Base-by-base conservation (phyloP, 345 rosid species). In the Gossypium raimondii region DNA sequence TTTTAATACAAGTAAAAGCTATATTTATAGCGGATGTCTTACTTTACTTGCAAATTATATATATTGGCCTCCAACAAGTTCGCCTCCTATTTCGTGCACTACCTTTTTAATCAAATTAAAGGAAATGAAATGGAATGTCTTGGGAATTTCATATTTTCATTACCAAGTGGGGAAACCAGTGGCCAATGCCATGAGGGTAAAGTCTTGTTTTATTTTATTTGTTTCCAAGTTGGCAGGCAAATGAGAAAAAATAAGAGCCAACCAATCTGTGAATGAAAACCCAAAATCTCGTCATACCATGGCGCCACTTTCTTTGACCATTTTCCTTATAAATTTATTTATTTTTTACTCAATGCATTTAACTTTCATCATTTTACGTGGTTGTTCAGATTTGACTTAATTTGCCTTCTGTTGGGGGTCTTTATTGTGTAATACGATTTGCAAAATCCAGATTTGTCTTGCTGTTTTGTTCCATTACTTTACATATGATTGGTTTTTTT, bases 321-420 rank as follows among this genome's bases (percentile, higher is more conserved):
- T 24, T n/a, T 55, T 56, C 10, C 27, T 0, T 9, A 34, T 34
- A 56, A 38, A 24, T 3, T 63, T 16, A 9, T 38, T 34, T 34
- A 34, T 34, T 34, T 18, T 11, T 18, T 18, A 65, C 70, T 18
- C 29, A 22, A 48, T 14, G 13, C 20, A 17, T 67, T 34, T 4
- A 51, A 17, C 9, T 53, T 52, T 29, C 24, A 52, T 52, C 73
- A 70, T 51, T 50, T 52, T 16, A 65, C 47, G 7, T 11, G 9
- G 73, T 27, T 70, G 73, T 52, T 27, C 73, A 70, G 10, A n/a
- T 51, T 70, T 70, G 73, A 70, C 73, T 70, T 70, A 1, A 7
- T 29, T 51, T 53, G 17, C 8, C 2, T 51, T 16, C 9, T 29
- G 73, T 29, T 61, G 73, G 59, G 43, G 25, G 3, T 27, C 11